These are phyloP conservation scores for Aureobasidium sp. DNA, from an alignment of 2,329 filamentous ascomycete species.

Conservation along the genomic window DNA sequence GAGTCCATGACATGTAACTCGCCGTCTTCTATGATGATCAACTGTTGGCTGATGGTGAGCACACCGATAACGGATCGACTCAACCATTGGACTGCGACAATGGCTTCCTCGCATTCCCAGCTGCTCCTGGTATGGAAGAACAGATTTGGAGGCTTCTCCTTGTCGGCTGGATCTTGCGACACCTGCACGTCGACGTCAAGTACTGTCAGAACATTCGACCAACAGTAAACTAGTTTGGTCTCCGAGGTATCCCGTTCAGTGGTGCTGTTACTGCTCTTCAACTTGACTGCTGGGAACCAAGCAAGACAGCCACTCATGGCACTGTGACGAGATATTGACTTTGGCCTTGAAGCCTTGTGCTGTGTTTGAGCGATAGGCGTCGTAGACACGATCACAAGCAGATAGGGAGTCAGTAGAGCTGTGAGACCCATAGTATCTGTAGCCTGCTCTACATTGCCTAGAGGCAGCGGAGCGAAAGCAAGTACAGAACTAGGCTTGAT, in stretches of 20 bases:
- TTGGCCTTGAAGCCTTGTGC: constrained; percentile 84
- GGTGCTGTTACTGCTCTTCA: constrained; percentile 62
- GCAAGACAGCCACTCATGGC: constrained; percentile 89
- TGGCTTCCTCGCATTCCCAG: constrained; percentile 91
- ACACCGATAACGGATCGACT: constrained; percentile 87
- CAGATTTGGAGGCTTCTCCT: constrained; percentile 68
- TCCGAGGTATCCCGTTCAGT: constrained; percentile 49
- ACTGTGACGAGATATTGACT: constrained; percentile 81
- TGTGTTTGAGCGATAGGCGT: constrained; percentile 95
- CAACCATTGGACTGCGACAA: constrained; percentile 94
- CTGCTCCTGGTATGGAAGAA: constrained; percentile 74
- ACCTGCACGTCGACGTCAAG: constrained; percentile 74
- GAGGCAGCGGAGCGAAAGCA: constrained; percentile 78
- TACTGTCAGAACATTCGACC: constrained; percentile 95
- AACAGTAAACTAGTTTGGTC: constrained; percentile 91
- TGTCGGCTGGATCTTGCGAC: constrained; percentile 48
- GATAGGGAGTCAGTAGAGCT: constrained; percentile 89
- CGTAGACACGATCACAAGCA: constrained; percentile 93
- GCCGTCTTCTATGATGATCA: constrained; percentile 86
- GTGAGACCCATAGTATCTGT: constrained; percentile 86
- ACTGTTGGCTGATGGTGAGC: constrained; percentile 84
- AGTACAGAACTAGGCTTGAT: constrained; percentile 91
- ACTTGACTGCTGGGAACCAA: constrained; percentile 93
- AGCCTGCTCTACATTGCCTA: constrained; percentile 86
- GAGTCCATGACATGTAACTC: constrained; percentile 87